Evolutionary conservation across 2,329 filamentous ascomycete genomes (phyloP), one percentile per base, ranked within the genome.

Genomic region (Arthroderma sp.): DNA sequence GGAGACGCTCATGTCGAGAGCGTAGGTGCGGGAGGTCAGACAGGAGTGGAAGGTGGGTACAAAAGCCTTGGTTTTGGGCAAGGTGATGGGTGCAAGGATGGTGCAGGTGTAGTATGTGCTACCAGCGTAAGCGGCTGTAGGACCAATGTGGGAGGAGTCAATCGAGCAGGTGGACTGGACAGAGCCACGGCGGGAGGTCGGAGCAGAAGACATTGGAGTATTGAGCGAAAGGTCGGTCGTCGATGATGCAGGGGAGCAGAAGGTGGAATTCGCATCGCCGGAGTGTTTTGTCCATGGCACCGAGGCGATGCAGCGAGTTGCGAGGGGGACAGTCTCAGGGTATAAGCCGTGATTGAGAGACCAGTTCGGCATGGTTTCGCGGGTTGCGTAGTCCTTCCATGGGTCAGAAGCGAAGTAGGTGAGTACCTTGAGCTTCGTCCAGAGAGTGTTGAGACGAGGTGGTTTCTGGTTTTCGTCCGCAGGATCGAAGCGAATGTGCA

Each of bases 11-110:
- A 88, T 70, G 56, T 82, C 79, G 13, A 88, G 76, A 2, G 74
- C 69, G 67, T 88, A 88, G 17, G 76, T 71, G 55, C 85, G 77
- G n/a, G 81, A 82, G 47, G 82, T 72, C 56, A 87, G 77, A 67
- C 85, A 88, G 39, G 79, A 78, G 72, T 87, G 82, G 71, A 88
- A 88, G 1, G 83, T 84, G 1, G 85, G 85, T 19, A 85, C 71
- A 66, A 85, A 85, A 25, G 77, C 72, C 63, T 84, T 85, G 61
- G 73, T 64, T 8, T 60, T 65, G 1, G 85, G 84, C 0, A 86
- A 75, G 0, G 77, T 77, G 64, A 87, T 73, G 0, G 85, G 85
- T 1, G 87, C 79, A 1, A 85, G 66, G 37, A 88, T 72, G n/a
- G 74, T 74, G 5, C 83, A 77, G 2, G 81, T 83, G 70, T 85